phyloP scores from a whole-genome alignment of 2,329 filamentous ascomycete species.

The Aspergillus udagawae region DNA sequence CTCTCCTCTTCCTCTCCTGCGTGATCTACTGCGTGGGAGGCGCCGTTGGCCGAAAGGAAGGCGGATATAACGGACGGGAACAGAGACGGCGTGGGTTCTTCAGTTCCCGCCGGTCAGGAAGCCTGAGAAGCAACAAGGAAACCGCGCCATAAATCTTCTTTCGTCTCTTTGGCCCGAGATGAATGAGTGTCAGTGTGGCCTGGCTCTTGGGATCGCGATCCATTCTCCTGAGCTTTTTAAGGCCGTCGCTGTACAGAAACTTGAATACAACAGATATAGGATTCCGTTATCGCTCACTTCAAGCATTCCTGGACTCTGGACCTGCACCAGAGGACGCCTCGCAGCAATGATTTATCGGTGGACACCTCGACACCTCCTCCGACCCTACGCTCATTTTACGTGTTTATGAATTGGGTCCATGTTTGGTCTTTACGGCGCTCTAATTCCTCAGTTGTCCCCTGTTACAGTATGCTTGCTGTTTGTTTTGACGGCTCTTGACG shows the following conservation, averaged over 20 bases:
- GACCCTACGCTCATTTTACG: neutral
- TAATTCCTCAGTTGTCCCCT: neutral
- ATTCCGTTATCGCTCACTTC: neutral
- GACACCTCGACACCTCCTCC: neutral
- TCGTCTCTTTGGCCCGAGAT: neutral
- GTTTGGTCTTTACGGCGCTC: neutral
- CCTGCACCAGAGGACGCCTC: neutral
- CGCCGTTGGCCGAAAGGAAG: conserved; percentile 26
- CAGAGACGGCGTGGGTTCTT: conserved; percentile 38
- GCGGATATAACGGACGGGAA: conserved; percentile 34
- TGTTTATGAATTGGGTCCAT: neutral
- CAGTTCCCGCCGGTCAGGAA: conserved; percentile 25
- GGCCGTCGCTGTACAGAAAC: neutral
- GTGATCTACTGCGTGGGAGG: conserved; percentile 55
- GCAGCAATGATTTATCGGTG: neutral
- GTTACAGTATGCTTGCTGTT: neutral
- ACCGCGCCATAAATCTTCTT: conserved; percentile 20
- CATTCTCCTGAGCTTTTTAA: neutral
- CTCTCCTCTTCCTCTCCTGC: conserved; percentile 52
- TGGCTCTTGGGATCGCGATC: neutral
- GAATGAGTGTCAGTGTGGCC: neutral
- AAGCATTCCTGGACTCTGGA: neutral
- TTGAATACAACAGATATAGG: neutral
- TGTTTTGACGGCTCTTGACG: neutral
- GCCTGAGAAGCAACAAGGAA: conserved; percentile 27